Percentiles rank a stretch among this genome's conserved stretches.
These are phyloP conservation scores for Penicillium paneum DNA, from an alignment of 2,329 filamentous ascomycete species.

Conservation along the genomic window DNA sequence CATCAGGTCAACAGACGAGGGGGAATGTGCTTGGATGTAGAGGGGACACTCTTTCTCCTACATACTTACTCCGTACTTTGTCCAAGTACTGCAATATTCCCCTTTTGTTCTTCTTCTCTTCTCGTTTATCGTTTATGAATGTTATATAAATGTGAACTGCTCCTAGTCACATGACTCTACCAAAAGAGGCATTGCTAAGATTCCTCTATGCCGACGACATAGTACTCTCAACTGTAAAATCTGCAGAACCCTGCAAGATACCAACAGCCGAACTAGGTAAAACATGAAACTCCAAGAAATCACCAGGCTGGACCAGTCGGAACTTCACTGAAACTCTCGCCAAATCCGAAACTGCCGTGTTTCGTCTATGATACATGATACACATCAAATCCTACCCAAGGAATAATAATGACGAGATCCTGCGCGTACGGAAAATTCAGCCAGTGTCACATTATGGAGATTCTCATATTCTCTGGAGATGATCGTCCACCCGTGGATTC, in stretches of 20 bases:
- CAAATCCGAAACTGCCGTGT: slow-evolving; percentile 5
- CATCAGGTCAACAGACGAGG: neutral
- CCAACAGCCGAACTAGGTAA: neutral
- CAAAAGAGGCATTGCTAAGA: neutral
- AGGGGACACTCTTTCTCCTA: neutral
- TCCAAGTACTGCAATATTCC: neutral
- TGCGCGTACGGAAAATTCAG: neutral
- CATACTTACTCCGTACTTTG: neutral
- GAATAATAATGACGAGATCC: neutral
- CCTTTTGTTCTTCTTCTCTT: neutral
- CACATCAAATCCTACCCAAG: neutral
- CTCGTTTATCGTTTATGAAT: neutral
- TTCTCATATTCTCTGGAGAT: neutral
- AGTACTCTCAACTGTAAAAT: neutral
- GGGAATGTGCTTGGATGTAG: neutral
- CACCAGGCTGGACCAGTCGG: neutral
- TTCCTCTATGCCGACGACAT: neutral
- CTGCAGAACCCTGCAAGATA: neutral
- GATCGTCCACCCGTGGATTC: neutral
- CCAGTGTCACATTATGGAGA: neutral
- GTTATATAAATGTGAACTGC: neutral
- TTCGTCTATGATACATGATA: neutral
- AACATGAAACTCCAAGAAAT: neutral
- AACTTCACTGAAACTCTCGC: neutral
- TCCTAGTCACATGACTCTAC: slow-evolving; percentile 1